Conservation (phyloP, 208 protist species). For the Acanthamoeba culbertsoni region DNA sequence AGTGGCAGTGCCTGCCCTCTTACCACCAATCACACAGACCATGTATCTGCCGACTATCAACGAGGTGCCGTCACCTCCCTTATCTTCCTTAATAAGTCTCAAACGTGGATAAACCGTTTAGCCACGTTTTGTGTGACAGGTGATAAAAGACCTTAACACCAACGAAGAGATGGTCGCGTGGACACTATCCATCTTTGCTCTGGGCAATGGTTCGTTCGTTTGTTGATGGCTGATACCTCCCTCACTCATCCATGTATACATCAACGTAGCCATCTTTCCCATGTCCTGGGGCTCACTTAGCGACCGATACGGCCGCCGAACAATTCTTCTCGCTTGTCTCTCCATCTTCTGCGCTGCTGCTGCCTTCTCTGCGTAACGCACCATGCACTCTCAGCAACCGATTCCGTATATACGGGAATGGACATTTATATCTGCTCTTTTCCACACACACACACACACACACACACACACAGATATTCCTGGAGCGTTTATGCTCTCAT, state of each 20-base stretch:
- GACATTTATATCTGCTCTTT: background rate
- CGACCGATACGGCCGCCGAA: conserved; percentile 23
- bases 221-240: no score
- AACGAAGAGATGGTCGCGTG: conserved; percentile 36
- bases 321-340: background rate
- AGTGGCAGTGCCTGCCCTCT: background rate
- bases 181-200: conserved; percentile 11
- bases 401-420: background rate
- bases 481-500: background rate
- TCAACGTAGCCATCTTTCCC: conserved; percentile 11
- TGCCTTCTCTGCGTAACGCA: background rate
- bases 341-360: background rate
- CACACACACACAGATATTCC: background rate
- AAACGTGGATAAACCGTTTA: background rate
- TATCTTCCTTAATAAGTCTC: background rate
- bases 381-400: no score
- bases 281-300: conserved; percentile 9
- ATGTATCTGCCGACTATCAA: conserved; percentile 44
- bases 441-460: background rate
- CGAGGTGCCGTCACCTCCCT: background rate
- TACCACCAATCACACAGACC: conserved; percentile 2
- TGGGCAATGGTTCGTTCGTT: background rate
- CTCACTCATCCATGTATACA: no score
- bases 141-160: conserved; percentile 6
- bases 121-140: no score